phyloP scores from a whole-genome alignment of 495 filamentous ascomycete genomes.

The Xylaria telfairii region DNA sequence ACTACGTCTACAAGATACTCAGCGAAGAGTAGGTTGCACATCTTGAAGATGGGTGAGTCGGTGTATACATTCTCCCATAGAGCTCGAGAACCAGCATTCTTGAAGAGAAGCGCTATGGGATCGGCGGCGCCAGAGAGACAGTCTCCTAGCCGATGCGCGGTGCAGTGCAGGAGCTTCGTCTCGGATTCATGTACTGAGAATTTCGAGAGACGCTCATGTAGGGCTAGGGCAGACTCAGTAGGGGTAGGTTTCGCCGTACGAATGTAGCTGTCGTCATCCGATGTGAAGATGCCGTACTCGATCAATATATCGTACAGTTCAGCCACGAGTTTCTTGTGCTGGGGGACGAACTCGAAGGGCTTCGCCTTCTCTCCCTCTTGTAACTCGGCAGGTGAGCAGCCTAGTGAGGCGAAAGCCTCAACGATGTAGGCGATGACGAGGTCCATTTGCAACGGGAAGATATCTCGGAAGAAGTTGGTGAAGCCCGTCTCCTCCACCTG shows the following conservation, averaged over 20 bases:
- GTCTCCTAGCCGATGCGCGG: constrained; percentile 7
- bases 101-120: constrained; percentile 12
- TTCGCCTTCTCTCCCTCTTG: constrained; percentile 52
- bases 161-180: constrained; percentile 11
- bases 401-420: constrained; percentile 28
- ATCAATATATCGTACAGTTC: constrained; percentile 41
- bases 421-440: constrained; percentile 40
- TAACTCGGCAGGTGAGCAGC: constrained; percentile 34
- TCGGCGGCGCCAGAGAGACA: constrained; percentile 15
- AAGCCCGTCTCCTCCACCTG: background rate
- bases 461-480: background rate
- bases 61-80: constrained; percentile 10
- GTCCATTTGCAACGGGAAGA: background rate
- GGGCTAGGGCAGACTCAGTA: background rate
- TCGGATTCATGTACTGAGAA: constrained; percentile 1
- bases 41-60: constrained; percentile 1
- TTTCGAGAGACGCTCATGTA: background rate
- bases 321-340: constrained; percentile 37
- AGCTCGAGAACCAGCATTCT: background rate
- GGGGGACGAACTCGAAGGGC: constrained; percentile 50
- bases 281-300: constrained; percentile 42
- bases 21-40: background rate
- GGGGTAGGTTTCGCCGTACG: background rate
- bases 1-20: background rate
- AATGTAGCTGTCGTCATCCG: constrained; percentile 42